Evolutionary conservation across 805 yeast genomes (phyloP), one percentile per base, ranked within the genome.

Genomic region (Yamadazyma sp.): DNA sequence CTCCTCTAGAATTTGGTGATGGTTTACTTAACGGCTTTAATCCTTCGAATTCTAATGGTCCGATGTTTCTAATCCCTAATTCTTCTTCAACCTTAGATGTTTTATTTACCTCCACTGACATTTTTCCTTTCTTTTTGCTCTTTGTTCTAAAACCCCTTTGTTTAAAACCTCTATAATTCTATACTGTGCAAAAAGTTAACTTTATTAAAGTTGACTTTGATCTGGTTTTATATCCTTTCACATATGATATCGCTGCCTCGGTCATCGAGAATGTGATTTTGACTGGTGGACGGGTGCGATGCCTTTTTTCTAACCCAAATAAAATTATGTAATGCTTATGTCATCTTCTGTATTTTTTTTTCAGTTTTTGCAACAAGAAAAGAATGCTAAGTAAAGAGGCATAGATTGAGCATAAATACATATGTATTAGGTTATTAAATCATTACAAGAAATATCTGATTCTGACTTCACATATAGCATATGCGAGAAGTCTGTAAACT

Each of bases 401-500:
- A n/a, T n/a, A n/a, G n/a, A n/a, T n/a, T n/a, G n/a, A n/a, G n/a
- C n/a, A n/a, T n/a, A n/a, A n/a, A n/a, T n/a, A n/a, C n/a, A n/a
- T n/a, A n/a, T n/a, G n/a, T n/a, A n/a, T n/a, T n/a, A n/a, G n/a
- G n/a, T n/a, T n/a, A n/a, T n/a, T n/a, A n/a, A n/a, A n/a, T n/a
- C n/a, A n/a, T n/a, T 30, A 30, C 26, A 35, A 35, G 23, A 53
- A 55, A 45, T 45, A 53, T 33, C 47, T 53, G 9, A 60, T 60
- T 38, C 62, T 53, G 3, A 49, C 40, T 27, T 56, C 58, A 11
- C 53, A 40, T 7, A 49, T 35, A 8, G 35, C 34, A 17, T 55
- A 40, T 1, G 67, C 68, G 22, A 67, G 35, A 3, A 50, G 15
- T 37, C 73, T 48, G 45, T 62, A 64, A 13, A 51, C 36, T 5